Evolutionary conservation across 371 early-diverging fungal species (phyloP).

Genomic region (Mortierella sp.): DNA sequence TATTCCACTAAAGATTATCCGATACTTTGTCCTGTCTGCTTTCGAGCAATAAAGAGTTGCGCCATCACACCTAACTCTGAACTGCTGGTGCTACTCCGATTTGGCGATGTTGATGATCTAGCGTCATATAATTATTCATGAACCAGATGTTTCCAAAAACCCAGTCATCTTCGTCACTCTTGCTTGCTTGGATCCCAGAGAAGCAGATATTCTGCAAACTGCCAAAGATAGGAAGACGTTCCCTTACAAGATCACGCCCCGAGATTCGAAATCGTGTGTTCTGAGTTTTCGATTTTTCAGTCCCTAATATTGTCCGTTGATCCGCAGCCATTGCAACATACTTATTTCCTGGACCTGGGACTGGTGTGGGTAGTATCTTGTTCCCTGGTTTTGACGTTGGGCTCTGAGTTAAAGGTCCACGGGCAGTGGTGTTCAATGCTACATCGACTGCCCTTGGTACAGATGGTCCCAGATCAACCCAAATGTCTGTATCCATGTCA

Average conservation of each 20-base stretch:
- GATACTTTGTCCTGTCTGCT: not conserved
- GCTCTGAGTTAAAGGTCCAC: not conserved
- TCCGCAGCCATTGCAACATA: not conserved
- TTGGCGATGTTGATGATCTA: constrained; percentile 9
- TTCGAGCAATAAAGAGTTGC: not conserved
- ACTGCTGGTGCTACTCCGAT: constrained; percentile 24
- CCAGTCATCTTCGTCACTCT: constrained; percentile 30
- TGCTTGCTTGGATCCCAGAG: constrained; percentile 24
- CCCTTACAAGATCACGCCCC: constrained; percentile 23
- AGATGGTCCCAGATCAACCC: constrained; percentile 22
- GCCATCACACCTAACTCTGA: not conserved
- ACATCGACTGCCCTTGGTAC: not conserved
- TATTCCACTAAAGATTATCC: not conserved
- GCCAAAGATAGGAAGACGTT: constrained; percentile 26
- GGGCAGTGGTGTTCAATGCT: not conserved
- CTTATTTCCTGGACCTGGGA: not conserved
- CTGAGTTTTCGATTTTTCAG: not conserved
- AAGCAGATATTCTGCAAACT: constrained; percentile 7
- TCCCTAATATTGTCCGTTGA: not conserved
- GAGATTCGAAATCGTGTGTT: constrained; percentile 15
- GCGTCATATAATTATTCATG: constrained; percentile 32
- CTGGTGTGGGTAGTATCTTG: not conserved
- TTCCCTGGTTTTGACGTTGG: not conserved
- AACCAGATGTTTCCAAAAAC: constrained; percentile 39
- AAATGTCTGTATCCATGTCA: constrained; percentile 14